Base-by-base conservation (phyloP, 805 yeast species). In the Candida nonsorbophila region DNA sequence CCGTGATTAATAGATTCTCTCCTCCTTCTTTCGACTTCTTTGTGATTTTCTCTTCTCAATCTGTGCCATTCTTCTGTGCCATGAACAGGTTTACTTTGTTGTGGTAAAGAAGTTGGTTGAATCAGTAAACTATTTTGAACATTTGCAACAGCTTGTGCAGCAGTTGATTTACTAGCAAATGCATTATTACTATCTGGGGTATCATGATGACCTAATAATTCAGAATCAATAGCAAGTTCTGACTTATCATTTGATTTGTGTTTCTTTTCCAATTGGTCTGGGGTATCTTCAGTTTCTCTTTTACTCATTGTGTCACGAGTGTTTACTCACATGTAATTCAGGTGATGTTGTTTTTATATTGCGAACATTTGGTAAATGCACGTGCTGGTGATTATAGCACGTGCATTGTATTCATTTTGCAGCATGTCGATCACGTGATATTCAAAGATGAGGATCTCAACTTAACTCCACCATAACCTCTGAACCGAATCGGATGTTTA, bases 1-100 rank as follows among this genome's bases (percentile, higher is more conserved):
- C 95, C 96, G 23, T 69, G 63, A 58, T 86, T 88, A 51, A 88
- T 88, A 26, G 79, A 74, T 52, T 87, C 95, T 49, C 97, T 75
- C 57, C 97, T 75, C 45, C 95, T 77, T 51, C 95, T 73, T 61
- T 88, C 97, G 14, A 88, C 97, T 58, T 88, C 96, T 58, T 87
- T 88, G 64, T 92, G 98, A 57, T 86, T 88, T 45, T 84, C 84
- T 47, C 83, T 79, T 47, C 96, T 77, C 51, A 77, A 76, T 37
- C 70, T 71, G 50, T 81, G 86, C 90, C 92, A 84, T 53, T 83
- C 94, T 25, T 79, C 85, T 17, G 81, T 58, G n/a, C 92, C 92
- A 25, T 79, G 81, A 7, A 61, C 50, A 3, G 88, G 85, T 53
- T 77, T 79, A 34, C 37, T 34, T 19, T 38, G 34, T 14, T 42